A percentile compares a stretch with the other conserved stretches of the same genome.
These are phyloP conservation scores for Monilinia laxa DNA, from an alignment of 2,329 filamentous ascomycete species.

Conservation along the genomic window DNA sequence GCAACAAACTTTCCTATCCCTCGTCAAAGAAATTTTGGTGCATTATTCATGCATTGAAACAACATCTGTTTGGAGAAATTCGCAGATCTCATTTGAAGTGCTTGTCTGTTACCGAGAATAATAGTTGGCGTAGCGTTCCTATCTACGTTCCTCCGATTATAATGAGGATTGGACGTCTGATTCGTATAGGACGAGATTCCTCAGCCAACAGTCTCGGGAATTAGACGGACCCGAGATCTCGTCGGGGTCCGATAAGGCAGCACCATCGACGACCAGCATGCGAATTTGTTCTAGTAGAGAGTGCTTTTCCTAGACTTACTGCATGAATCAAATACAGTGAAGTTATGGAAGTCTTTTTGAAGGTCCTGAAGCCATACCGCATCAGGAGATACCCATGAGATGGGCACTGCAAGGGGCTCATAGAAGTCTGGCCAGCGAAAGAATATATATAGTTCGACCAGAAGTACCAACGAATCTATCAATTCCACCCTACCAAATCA, in stretches of 20 bases:
- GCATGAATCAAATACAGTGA: not conserved
- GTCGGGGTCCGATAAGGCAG: not conserved
- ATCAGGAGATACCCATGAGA: not conserved
- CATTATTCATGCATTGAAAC: no score
- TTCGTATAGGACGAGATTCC: no score
- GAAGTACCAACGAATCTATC: not conserved
- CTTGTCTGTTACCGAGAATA: not conserved
- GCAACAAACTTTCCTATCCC: no score
- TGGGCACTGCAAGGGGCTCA: not conserved
- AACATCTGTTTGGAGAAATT: no score
- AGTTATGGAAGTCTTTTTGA: not conserved
- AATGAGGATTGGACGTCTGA: not conserved
- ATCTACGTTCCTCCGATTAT: no score
- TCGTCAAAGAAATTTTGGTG: no score
- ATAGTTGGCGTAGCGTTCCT: no score
- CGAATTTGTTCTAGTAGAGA: no score
- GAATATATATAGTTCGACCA: not conserved
- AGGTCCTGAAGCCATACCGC: not conserved
- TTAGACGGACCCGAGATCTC: not conserved
- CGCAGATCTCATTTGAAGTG: no score
- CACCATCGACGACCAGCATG: not conserved
- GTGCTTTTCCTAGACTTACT: no score
- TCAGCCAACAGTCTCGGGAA: not conserved
- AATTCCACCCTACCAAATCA: not conserved
- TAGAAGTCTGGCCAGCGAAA: not conserved